Base-by-base conservation (phyloP, 768 basidiomycete species). In the Lentinula aciculospora region DNA sequence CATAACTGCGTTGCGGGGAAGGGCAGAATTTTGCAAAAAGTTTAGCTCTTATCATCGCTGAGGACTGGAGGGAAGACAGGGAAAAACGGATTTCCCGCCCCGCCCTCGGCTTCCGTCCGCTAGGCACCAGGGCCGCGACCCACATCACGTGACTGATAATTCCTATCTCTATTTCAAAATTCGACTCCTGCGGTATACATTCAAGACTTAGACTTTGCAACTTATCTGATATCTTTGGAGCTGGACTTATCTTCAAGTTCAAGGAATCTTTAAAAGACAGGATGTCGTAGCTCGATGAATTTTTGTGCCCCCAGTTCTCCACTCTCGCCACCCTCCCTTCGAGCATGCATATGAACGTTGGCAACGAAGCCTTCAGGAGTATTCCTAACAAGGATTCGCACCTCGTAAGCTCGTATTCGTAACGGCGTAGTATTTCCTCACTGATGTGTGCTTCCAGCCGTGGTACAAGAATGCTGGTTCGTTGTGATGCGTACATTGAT, bases 391-490 rank as follows among this genome's bases (percentile, higher is more conserved):
- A 47, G 44, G 47, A 31, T 49, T 44, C 23, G 13, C 23, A 32
- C 15, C 56, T 44, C 28, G 44, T 15, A 8, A 46, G 31, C 19
- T 1, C 3, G 31, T 1, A 27, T 2, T 57, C 32, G 7, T 25
- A 3, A 12, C 3, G 4, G 2, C 32, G 10, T 19, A 7, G n/a
- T 49, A 28, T 34, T 17, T 49, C 12, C 25, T 5, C 15, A 34
- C 32, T 49, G 15, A 29, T 17, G 10, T 6, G 2, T 27, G 7
- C 15, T 28, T 34, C 19, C 17, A 57, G 56, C 56, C 56, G 3
- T 57, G 56, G 56, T 57, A 46, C 44, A 57, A 57, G 32, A 57
- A 57, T 46, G 21, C 42, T 21, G 42, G 42, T 44, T 44, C 21
- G 42, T 44, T 44, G 8, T 23, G 42, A 44, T 44, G 42, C 10